Evolutionary conservation across 805 yeast species (phyloP), one percentile per base, ranked within the genome.

Genomic region (Lipomyces yamadae): DNA sequence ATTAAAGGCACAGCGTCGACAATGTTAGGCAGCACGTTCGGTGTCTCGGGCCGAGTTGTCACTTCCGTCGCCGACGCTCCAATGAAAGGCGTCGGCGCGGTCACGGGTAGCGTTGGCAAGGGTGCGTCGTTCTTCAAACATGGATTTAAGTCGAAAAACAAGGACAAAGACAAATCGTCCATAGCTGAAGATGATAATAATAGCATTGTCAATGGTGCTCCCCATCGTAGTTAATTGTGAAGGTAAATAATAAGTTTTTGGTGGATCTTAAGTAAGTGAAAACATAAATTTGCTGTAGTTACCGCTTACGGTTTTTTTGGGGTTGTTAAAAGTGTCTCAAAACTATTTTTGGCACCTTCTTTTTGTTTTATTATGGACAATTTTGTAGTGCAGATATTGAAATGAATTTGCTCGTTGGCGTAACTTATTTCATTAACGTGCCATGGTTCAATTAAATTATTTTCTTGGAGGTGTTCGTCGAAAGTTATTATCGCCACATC

Each of bases 11-110:
- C 60, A 15, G 61, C 72, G 1, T 24, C 24, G 24, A 24, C 24
- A 24, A 61, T 66, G 10, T 32, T 70, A 59, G 66, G 68, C 13
- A 69, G 71, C 34, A 63, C 74, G 4, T 63, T 75, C 60, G 71
- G 76, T 7, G 75, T 74, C 57, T 76, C 76, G 32, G 79, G 77
- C 10, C 80, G 80, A 58, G 79, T 82, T 63, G 78, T 84, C 52
- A 81, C 82, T 55, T 83, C 80, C 45, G 79, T 79, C 53, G 79
- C 80, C 33, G 88, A 88, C 24, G 82, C 83, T 62, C 86, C 85
- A 67, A 81, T 81, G 7, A 77, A 82, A 62, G 85, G 85, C 15
- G 81, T 83, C 55, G 89, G 87, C 30, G 61, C 79, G 18, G 82
- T 82, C 61, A 77, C 81, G 7, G 85, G 84, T 60, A 83, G 81